Percentiles rank a stretch among this genome's conserved stretches.
Evolutionary conservation across 176 grass and related monocot genomes (phyloP).

Genomic region (Carex cristatella): DNA sequence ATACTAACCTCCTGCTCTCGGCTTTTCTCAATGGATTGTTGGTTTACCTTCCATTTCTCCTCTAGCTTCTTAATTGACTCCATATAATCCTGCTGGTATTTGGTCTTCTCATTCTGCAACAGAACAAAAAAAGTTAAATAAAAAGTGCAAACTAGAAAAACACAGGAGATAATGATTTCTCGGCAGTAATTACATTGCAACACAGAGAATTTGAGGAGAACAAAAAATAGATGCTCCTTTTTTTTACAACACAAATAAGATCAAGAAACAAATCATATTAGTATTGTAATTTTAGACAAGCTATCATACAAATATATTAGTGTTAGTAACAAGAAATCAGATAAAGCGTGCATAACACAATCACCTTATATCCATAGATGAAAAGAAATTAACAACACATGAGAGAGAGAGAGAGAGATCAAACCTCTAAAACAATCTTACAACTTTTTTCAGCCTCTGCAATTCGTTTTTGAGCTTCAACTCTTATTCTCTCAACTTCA

Average conservation of each 20-base stretch:
- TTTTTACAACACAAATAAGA: neutral
- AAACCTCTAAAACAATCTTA: conserved; percentile 68
- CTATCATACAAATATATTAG: neutral
- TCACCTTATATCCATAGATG: neutral
- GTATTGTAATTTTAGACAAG: neutral
- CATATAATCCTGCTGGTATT: conserved; percentile 86
- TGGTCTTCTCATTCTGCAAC: conserved; percentile 71
- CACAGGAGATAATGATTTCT: neutral
- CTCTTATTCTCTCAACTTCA: conserved; percentile 81
- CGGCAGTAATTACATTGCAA: neutral
- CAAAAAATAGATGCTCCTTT: neutral
- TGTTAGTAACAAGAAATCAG: neutral
- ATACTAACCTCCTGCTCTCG: conserved; percentile 17
- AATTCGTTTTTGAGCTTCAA: conserved; percentile 67
- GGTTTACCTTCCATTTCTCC: conserved; percentile 87
- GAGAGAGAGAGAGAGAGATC: conserved; percentile 15
- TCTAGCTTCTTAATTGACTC: conserved; percentile 90
- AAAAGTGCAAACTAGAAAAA: neutral
- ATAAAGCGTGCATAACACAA: conserved; percentile 2
- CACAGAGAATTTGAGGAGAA: neutral
- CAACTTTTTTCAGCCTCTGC: conserved; percentile 67
- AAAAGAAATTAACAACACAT: conserved; percentile 15
- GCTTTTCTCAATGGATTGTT: conserved; percentile 59
- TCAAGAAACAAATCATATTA: neutral
- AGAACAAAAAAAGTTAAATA: conserved; percentile 19